A percentile compares a stretch with the other conserved stretches of the same genome.
Evolutionary conservation across 345 rosid genomes (phyloP).

Genomic region (Lumnitzera racemosa): DNA sequence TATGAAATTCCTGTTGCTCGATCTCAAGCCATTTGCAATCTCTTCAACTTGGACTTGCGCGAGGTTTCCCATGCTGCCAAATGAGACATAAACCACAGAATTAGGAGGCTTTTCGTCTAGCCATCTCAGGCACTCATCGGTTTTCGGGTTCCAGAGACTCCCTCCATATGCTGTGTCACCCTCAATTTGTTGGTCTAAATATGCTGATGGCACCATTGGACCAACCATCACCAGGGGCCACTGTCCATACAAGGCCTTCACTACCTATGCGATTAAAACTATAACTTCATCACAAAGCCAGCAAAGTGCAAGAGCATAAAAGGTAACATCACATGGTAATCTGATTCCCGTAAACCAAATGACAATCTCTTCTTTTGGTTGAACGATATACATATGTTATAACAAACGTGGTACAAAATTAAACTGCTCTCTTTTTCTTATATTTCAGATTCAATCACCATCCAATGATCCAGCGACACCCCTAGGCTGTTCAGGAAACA

Average conservation of each 20-base stretch:
- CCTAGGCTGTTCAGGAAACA: too few relatives aligned
- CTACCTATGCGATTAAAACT: not conserved
- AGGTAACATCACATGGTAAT: too few relatives aligned
- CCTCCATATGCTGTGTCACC: slow-evolving; percentile 36
- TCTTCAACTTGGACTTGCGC: slow-evolving; percentile 29
- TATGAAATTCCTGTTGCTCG: slow-evolving; percentile 26
- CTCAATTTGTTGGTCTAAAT: slow-evolving; percentile 27
- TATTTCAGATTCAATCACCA: too few relatives aligned
- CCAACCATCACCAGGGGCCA: slow-evolving; percentile 37
- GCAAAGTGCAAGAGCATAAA: too few relatives aligned
- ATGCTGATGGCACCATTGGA: slow-evolving; percentile 41
- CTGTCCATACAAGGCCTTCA: slow-evolving; percentile 18
- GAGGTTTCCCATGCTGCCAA: slow-evolving; percentile 42
- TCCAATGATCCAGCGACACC: too few relatives aligned
- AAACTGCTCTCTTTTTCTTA: too few relatives aligned
- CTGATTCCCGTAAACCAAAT: too few relatives aligned
- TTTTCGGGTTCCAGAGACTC: slow-evolving; percentile 21
- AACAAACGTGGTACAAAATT: too few relatives aligned
- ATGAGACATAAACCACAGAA: slow-evolving; percentile 40
- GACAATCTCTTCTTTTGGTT: too few relatives aligned
- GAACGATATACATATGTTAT: too few relatives aligned
- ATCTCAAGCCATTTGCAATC: slow-evolving; percentile 32
- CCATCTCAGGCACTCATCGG: slow-evolving; percentile 27
- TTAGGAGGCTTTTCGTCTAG: slow-evolving; percentile 20
- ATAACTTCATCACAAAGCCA: not conserved